phyloP scores from a whole-genome alignment of 2,329 filamentous ascomycete species.

The Endocalyx cinctus region DNA sequence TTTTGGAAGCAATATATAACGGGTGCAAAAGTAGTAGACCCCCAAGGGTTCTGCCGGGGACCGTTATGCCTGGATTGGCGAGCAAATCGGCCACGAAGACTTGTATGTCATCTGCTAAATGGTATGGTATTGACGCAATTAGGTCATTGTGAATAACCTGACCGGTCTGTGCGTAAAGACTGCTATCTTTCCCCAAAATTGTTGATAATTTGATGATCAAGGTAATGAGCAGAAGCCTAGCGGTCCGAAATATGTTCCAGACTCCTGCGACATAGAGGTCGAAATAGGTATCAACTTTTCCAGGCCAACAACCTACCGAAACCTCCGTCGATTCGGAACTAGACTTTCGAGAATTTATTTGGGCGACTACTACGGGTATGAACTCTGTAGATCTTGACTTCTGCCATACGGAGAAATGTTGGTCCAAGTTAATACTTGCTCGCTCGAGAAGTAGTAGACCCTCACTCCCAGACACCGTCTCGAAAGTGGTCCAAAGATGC shows the following conservation, averaged over 20 bases:
- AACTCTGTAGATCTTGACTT: slow-evolving; percentile 8
- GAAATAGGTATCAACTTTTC: slow-evolving; percentile 11
- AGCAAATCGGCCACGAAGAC: slow-evolving; percentile 10
- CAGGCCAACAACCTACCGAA: slow-evolving; percentile 9
- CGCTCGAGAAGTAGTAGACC: too few species aligned
- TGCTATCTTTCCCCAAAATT: not conserved
- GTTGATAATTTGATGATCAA: slow-evolving; percentile 1
- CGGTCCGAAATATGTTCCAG: slow-evolving; percentile 11
- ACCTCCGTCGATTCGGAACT: too few species aligned
- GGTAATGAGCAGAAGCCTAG: slow-evolving; percentile 3
- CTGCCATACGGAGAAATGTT: slow-evolving; percentile 15
- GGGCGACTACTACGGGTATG: slow-evolving; percentile 7
- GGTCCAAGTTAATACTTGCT: too few species aligned
- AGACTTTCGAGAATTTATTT: too few species aligned
- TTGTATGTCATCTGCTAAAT: slow-evolving; percentile 15
- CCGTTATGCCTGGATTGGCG: slow-evolving; percentile 1
- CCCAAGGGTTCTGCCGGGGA: slow-evolving; percentile 14
- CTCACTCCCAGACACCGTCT: too few species aligned
- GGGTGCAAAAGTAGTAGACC: slow-evolving; percentile 24
- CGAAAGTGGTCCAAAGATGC: too few species aligned
- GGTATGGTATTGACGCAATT: slow-evolving; percentile 17
- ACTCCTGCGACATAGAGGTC: slow-evolving; percentile 10
- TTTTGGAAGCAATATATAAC: slow-evolving; percentile 12
- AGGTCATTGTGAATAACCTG: slow-evolving; percentile 12
- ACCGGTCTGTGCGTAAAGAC: not conserved